These are phyloP conservation scores for Aspergillus unguis DNA, from an alignment of 2,329 filamentous ascomycete species.

Conservation along the genomic window DNA sequence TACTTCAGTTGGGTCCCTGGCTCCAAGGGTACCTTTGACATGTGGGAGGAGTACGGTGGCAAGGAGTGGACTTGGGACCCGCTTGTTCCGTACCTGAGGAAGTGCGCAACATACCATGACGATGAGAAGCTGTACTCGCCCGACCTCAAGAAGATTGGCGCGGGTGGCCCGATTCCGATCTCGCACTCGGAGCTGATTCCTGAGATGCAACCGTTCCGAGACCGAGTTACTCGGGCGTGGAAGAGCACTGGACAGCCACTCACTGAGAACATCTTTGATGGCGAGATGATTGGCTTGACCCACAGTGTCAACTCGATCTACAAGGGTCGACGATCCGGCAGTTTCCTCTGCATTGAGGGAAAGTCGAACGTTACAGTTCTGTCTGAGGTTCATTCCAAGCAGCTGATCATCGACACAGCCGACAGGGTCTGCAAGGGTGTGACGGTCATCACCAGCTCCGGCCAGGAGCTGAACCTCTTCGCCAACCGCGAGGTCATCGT, in stretches of 20 bases:
- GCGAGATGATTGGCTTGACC: conserved; percentile 53
- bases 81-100: conserved; percentile 52
- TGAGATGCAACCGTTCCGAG: conserved; percentile 51
- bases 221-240: conserved; percentile 51
- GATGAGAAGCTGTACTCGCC: conserved; percentile 48
- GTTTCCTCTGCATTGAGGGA: conserved; percentile 50
- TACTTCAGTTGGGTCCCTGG: conserved; percentile 65
- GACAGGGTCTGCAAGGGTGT: conserved; percentile 46
- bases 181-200: conserved; percentile 54
- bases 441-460: conserved; percentile 42
- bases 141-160: conserved; percentile 52
- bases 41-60: conserved; percentile 47
- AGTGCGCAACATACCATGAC: conserved; percentile 58
- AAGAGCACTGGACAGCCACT: conserved; percentile 50
- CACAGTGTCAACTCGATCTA: conserved; percentile 58
- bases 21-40: conserved; percentile 55
- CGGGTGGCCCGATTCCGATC: conserved; percentile 52
- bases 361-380: conserved; percentile 58
- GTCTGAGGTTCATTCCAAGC: conserved; percentile 49
- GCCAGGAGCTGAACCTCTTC: conserved; percentile 45
- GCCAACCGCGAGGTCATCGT: conserved; percentile 51
- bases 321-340: conserved; percentile 53
- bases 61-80: conserved; percentile 56
- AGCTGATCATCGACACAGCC: conserved; percentile 51
- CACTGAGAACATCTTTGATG: conserved; percentile 56